Percentiles rank a stretch among this genome's conserved stretches.
Conservation (phyloP, 108 stramenopile genomes). For the Thalassiosira profunda region DNA sequence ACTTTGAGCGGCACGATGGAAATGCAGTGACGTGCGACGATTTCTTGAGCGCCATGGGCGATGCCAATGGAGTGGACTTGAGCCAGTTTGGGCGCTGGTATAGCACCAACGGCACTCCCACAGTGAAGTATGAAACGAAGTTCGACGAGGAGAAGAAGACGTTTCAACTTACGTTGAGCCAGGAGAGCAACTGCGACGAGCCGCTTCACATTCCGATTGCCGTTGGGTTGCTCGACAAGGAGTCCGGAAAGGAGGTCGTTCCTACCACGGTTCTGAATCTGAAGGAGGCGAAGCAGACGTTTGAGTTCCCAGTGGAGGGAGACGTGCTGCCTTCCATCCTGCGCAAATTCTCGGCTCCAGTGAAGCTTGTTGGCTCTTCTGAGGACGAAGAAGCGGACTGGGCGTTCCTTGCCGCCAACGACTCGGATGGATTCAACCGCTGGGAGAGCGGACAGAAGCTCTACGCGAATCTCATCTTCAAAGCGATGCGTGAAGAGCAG, state of each 20-base stretch:
- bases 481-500: slow-evolving; percentile 42
- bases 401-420: slow-evolving; percentile 85
- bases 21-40: slow-evolving; percentile 84
- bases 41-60: slow-evolving; percentile 78
- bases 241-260: slow-evolving; percentile 45
- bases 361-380: slow-evolving; percentile 50
- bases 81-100: slow-evolving; percentile 75
- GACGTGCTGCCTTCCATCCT: slow-evolving; percentile 66
- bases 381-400: slow-evolving; percentile 65
- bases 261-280: slow-evolving; percentile 57
- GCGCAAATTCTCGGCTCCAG: slow-evolving; percentile 78
- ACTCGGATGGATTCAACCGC: slow-evolving; percentile 94
- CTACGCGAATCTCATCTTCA: slow-evolving; percentile 63
- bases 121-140: slow-evolving; percentile 32
- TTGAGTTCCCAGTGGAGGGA: slow-evolving; percentile 50
- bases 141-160: slow-evolving; percentile 39
- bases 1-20: slow-evolving; percentile 82
- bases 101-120: slow-evolving; percentile 75
- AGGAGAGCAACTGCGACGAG: slow-evolving; percentile 43
- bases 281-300: slow-evolving; percentile 60
- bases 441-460: slow-evolving; percentile 92
- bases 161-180: slow-evolving; percentile 57
- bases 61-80: slow-evolving; percentile 59
- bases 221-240: slow-evolving; percentile 62
- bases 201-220: slow-evolving; percentile 77